Conservation (phyloP, 192 early-diverging fungal species). For the Coemansia sp. region DNA sequence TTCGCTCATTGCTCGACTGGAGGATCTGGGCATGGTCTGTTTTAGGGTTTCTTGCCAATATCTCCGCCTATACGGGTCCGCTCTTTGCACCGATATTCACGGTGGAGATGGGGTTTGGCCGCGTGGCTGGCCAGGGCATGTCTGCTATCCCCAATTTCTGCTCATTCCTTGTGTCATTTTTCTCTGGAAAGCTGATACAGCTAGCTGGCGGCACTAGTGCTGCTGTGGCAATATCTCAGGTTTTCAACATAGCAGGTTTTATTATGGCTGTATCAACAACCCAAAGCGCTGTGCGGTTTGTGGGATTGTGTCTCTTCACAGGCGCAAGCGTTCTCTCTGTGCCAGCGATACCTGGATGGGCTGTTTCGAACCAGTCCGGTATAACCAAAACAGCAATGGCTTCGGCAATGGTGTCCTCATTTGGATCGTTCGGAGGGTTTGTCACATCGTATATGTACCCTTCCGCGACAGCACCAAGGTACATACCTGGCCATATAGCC, state of each 20-base stretch:
- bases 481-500: constrained; percentile 7
- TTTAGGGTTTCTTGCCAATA: constrained; percentile 6
- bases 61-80: constrained; percentile 9
- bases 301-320: constrained; percentile 7
- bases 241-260: constrained; percentile 8
- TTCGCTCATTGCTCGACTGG: constrained; percentile 9
- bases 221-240: neutral
- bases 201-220: constrained; percentile 6
- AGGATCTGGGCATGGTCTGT: constrained; percentile 13
- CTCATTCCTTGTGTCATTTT: constrained; percentile 8
- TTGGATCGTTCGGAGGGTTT: constrained; percentile 13
- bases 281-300: constrained; percentile 9
- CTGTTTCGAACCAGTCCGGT: constrained; percentile 12
- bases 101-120: constrained; percentile 13
- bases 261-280: constrained; percentile 10
- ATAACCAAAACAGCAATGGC: constrained; percentile 9
- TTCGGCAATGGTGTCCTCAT: constrained; percentile 11
- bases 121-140: constrained; percentile 12
- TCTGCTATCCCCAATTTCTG: constrained; percentile 9
- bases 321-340: constrained; percentile 3
- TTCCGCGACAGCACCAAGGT: neutral
- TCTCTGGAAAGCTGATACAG: constrained; percentile 3
- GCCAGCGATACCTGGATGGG: constrained; percentile 6
- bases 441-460: constrained; percentile 13
- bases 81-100: constrained; percentile 14